A percentile compares a stretch with the other conserved stretches of the same genome.
Conservation (phyloP, 2,329 filamentous ascomycete species). For the Aureobasidium sp. region DNA sequence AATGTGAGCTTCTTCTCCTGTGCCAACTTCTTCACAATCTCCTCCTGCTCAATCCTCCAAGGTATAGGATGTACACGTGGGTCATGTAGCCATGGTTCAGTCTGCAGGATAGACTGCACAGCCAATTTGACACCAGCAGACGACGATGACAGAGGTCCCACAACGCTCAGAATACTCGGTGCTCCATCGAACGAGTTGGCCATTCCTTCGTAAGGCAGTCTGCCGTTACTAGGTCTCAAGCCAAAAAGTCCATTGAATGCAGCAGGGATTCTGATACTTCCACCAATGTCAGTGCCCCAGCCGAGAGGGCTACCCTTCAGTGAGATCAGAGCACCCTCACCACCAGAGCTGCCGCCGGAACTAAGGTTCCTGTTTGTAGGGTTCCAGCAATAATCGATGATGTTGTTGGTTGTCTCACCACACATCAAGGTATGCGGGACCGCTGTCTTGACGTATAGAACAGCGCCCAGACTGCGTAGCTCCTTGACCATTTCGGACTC, state of each 20-base stretch:
- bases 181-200: constrained; percentile 61
- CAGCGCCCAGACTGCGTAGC: constrained; percentile 47
- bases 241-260: constrained; percentile 54
- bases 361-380: constrained; percentile 50
- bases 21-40: constrained; percentile 35
- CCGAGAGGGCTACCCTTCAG: constrained; percentile 49
- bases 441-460: constrained; percentile 50
- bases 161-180: constrained; percentile 54
- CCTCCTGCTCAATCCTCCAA: constrained; percentile 48
- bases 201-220: constrained; percentile 51
- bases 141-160: constrained; percentile 56
- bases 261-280: constrained; percentile 53
- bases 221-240: constrained; percentile 47
- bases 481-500: constrained; percentile 54
- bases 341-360: constrained; percentile 53
- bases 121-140: constrained; percentile 49
- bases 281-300: constrained; percentile 53
- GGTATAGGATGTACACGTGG: constrained; percentile 59
- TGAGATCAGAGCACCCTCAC: constrained; percentile 51
- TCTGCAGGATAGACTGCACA: constrained; percentile 50
- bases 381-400: constrained; percentile 53
- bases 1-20: constrained; percentile 42
- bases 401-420: constrained; percentile 56
- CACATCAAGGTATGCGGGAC: constrained; percentile 52
- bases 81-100: constrained; percentile 59